phyloP scores from a whole-genome alignment of 495 filamentous ascomycete species.

The Trichoderma erinaceum region DNA sequence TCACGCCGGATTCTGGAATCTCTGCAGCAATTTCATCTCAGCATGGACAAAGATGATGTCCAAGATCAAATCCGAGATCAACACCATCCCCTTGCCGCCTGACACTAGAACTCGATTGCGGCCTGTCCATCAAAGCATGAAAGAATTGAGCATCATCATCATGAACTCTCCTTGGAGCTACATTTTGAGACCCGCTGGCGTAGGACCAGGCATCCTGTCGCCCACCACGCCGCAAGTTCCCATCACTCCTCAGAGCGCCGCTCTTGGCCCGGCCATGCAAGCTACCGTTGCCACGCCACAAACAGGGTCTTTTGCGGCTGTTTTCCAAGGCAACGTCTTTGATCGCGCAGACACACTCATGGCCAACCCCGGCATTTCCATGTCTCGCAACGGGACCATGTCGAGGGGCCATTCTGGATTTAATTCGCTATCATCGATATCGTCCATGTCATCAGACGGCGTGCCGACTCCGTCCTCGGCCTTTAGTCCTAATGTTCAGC shows the following conservation, averaged over 20 bases:
- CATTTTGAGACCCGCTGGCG: slow-evolving; percentile 24
- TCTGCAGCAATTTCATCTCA: slow-evolving; percentile 69
- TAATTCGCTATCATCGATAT: slow-evolving; percentile 33
- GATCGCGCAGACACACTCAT: slow-evolving; percentile 67
- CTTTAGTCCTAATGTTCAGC: slow-evolving; percentile 32
- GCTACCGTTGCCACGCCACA: slow-evolving; percentile 80
- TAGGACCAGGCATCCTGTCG: slow-evolving; percentile 8
- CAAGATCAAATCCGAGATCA: slow-evolving; percentile 54
- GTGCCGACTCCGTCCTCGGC: slow-evolving; percentile 29
- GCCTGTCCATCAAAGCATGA: slow-evolving; percentile 67
- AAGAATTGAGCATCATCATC: slow-evolving; percentile 68
- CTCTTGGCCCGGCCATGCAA: slow-evolving; percentile 76
- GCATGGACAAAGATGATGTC: slow-evolving; percentile 68
- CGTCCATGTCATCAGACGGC: slow-evolving; percentile 22
- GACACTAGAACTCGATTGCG: slow-evolving; percentile 66
- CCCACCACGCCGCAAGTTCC: slow-evolving; percentile 32
- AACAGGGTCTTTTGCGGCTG: slow-evolving; percentile 56
- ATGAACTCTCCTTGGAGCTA: slow-evolving; percentile 71
- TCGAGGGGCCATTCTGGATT: slow-evolving; percentile 28
- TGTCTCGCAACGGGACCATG: slow-evolving; percentile 42
- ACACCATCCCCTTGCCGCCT: slow-evolving; percentile 54
- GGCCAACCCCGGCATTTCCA: slow-evolving; percentile 45
- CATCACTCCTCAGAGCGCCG: slow-evolving; percentile 65
- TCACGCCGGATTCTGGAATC: slow-evolving; percentile 73
- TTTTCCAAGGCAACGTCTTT: slow-evolving; percentile 66